Base-by-base conservation (phyloP, 2,329 filamentous ascomycete genomes). In the Myotisia sp. region DNA sequence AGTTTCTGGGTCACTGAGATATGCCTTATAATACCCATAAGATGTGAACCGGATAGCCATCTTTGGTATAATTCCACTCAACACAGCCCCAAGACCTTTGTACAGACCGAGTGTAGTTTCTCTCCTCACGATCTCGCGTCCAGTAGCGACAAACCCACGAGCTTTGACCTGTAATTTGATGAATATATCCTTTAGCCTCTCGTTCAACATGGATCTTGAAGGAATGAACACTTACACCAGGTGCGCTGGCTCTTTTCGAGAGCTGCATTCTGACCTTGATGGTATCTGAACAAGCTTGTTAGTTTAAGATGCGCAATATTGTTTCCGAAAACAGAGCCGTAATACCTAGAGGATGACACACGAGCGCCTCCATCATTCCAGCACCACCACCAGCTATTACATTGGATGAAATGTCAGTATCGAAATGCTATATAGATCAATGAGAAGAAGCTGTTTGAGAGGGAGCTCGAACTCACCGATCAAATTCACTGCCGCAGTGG, bases 231-330 rank as follows among this genome's bases (percentile, higher is more conserved):
- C 69, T 46, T 56, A 79, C 74, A 41, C 90, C 90, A 37, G 85
- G 85, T 40, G 75, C 71, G 46, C 80, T 73, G 32, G 81, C 84
- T 56, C 90, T 76, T 46, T 79, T 73, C 37, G 90, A 95, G 40
- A 98, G 78, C 65, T 98, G 90, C 92, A 98, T 98, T 48, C 90
- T 85, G 42, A 98, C 90, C 71, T 98, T 94, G 67, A 95, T 92
- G 40, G 86, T 94, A 60, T 94, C 84, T 81, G 44, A 40, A 46
- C 34, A 36, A 40, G 46, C 47, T 39, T 55, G 39, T 40, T 37
- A 35, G 43, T 42, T 45, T 9, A 23, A 26, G 8, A n/a, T 26
- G 34, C 20, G 13, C 19, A 6, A n/a, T 5, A 26, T 29, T 14
- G 23, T 5, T 23, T 30, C 13, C 13, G 17, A 16, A 16, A 17